Evolutionary conservation across 345 rosid species (phyloP), one percentile per base, ranked within the genome.

Genomic region (Eucalyptus marginata): DNA sequence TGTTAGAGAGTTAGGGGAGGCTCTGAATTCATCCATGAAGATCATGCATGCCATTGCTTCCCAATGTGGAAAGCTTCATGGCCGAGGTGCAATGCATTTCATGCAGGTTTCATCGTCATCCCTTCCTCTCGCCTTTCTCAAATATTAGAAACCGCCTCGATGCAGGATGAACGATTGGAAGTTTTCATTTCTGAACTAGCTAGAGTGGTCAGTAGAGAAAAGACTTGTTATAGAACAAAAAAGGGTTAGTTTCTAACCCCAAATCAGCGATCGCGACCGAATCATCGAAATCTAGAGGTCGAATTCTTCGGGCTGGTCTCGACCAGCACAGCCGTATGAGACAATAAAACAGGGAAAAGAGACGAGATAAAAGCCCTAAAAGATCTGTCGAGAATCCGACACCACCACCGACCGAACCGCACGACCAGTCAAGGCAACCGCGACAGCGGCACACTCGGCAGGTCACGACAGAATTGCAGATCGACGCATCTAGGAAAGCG

Each of bases 131-230:
- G 58, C 31, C 18, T 52, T 80, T 80, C 46, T 68, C 52, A 18
- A 52, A 86, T 51, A 25, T 44, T 51, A 43, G 66, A 18, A 31
- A 13, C 58, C 27, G 31, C 49, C 89, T 29, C 83, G n/a, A 24
- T 93, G 94, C 95, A 94, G 97, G 96, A 96, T 25, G 92, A 92
- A 89, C 95, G 94, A 89, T 90, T 93, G 90, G 98, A 97, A 89
- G 89, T 83, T 40, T 88, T 93, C 93, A 58, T 95, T 31, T 96
- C 97, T 40, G 96, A 97, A 89, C 87, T 96, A 86, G 98, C 97
- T 20, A 93, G 95, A 90, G 94, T 95, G 90, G 92, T 90, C 86
- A 94, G 92, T 50, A 87, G 90, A 9, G 98, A 97, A 91, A 50
- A 96, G 88, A 90, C 91, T 93, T 36, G 92, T 94, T 40, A 87